Evolutionary conservation across 202 grass and related monocot genomes (phyloP).

Genomic region (Zizania palustris): DNA sequence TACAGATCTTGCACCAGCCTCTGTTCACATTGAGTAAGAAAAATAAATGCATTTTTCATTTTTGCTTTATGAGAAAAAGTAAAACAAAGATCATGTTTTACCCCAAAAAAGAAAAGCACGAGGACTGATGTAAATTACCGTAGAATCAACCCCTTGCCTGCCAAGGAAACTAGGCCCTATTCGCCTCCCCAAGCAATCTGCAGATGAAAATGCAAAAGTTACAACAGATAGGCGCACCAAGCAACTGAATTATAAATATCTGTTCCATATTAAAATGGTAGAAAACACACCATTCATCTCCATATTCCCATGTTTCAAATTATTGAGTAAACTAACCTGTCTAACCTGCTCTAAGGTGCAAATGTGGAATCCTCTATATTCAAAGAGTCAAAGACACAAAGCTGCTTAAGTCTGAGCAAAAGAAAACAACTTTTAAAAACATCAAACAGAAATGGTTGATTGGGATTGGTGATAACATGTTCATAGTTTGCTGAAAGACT

Average conservation of each 20-base stretch:
- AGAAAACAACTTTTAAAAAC: neutral
- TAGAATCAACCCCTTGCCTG: slow-evolving; percentile 68
- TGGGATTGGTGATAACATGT: neutral
- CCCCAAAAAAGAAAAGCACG: slow-evolving; percentile 17
- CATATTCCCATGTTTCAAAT: neutral
- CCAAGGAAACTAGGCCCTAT: slow-evolving; percentile 92
- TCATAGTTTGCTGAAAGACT: slow-evolving; percentile 6
- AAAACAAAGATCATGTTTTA: slow-evolving; percentile 24
- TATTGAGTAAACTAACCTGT: neutral
- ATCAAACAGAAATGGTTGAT: neutral
- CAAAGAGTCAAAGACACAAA: slow-evolving; percentile 10
- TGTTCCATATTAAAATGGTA: neutral
- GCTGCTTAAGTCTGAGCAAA: slow-evolving; percentile 7
- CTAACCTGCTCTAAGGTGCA: neutral
- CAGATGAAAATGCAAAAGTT: slow-evolving; percentile 43
- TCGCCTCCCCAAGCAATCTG: slow-evolving; percentile 94
- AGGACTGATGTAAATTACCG: slow-evolving; percentile 46
- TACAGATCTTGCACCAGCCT: slow-evolving; percentile 92
- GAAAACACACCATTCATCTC: neutral
- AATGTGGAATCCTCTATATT: neutral
- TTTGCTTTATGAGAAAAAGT: slow-evolving; percentile 8
- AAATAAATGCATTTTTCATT: slow-evolving; percentile 35
- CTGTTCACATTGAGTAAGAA: slow-evolving; percentile 57
- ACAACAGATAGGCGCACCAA: slow-evolving; percentile 28
- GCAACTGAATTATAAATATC: slow-evolving; percentile 10